Evolutionary conservation across 176 grass and related monocot genomes (phyloP).

Genomic region (Pontederia paniculata): DNA sequence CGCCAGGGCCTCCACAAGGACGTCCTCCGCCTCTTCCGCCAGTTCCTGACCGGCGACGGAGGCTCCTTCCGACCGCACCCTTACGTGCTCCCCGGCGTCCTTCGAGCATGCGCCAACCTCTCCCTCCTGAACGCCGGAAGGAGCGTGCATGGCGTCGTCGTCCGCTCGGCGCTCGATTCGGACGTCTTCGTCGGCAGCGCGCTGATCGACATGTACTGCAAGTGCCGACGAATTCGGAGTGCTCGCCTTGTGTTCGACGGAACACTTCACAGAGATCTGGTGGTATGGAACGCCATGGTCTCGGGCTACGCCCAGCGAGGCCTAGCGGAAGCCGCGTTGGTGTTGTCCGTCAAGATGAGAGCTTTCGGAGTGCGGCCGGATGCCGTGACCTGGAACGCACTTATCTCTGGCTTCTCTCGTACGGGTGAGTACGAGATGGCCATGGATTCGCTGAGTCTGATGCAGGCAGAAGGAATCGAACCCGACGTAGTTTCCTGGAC

Average conservation of each 20-base stretch:
- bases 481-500: slow-evolving; percentile 60
- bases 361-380: slow-evolving; percentile 27
- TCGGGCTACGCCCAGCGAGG: slow-evolving; percentile 43
- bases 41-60: neutral
- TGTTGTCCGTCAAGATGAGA: slow-evolving; percentile 41
- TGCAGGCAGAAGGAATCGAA: slow-evolving; percentile 31
- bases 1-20: slow-evolving; percentile 20
- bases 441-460: slow-evolving; percentile 22
- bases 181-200: slow-evolving; percentile 35
- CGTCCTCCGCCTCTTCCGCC: slow-evolving; percentile 45
- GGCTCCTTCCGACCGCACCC: slow-evolving; percentile 14
- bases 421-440: slow-evolving; percentile 29
- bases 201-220: slow-evolving; percentile 54
- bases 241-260: slow-evolving; percentile 56
- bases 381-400: slow-evolving; percentile 43
- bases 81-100: slow-evolving; percentile 33
- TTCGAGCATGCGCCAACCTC: slow-evolving; percentile 42
- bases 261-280: slow-evolving; percentile 27
- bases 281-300: slow-evolving; percentile 53
- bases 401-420: slow-evolving; percentile 34
- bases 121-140: slow-evolving; percentile 23
- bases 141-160: slow-evolving; percentile 32
- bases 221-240: slow-evolving; percentile 25
- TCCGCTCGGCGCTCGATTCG: slow-evolving; percentile 17
- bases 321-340: slow-evolving; percentile 27